Percentiles rank a stretch among this genome's conserved stretches.
Evolutionary conservation across 805 yeast genomes (phyloP).

Genomic region (Saccharomycopsis microspora): DNA sequence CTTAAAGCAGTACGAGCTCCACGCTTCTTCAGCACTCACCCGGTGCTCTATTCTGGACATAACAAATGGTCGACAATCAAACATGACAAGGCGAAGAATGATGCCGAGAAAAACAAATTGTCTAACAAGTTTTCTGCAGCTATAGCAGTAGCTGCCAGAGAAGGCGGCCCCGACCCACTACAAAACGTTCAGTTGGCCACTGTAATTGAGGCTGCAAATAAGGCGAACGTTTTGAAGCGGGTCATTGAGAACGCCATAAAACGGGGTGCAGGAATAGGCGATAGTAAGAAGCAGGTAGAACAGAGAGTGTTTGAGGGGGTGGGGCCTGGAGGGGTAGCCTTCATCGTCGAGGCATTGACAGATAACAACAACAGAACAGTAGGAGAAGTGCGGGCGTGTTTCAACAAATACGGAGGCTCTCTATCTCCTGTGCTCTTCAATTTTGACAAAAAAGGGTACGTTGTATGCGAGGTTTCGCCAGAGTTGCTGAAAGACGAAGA

Average conservation of each 20-base stretch:
- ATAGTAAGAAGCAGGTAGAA: slow-evolving; percentile 34
- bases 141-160: slow-evolving; percentile 65
- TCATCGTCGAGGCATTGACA: slow-evolving; percentile 77
- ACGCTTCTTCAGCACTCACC: not conserved
- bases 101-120: slow-evolving; percentile 59
- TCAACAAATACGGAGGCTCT: slow-evolving; percentile 57
- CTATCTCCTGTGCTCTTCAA: slow-evolving; percentile 69
- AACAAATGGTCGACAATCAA: slow-evolving; percentile 93
- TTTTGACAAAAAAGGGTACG: slow-evolving; percentile 70
- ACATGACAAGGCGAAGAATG: slow-evolving; percentile 90
- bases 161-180: slow-evolving; percentile 58
- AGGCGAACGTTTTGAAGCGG: slow-evolving; percentile 67
- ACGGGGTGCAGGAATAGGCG: slow-evolving; percentile 65
- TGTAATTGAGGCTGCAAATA: slow-evolving; percentile 67
- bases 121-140: slow-evolving; percentile 62
- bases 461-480: slow-evolving; percentile 34
- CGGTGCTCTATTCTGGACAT: slow-evolving; percentile 53
- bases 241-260: slow-evolving; percentile 82
- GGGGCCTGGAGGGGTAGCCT: slow-evolving; percentile 87
- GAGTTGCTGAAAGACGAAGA: slow-evolving; percentile 31
- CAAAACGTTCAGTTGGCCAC: slow-evolving; percentile 52
- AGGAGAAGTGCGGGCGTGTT: slow-evolving; percentile 60
- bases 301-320: slow-evolving; percentile 72
- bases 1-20: not conserved
- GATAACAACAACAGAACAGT: slow-evolving; percentile 82